These are phyloP conservation scores for Allium sativum DNA, from an alignment of 106 monocot genomes.

Conservation along the genomic window DNA sequence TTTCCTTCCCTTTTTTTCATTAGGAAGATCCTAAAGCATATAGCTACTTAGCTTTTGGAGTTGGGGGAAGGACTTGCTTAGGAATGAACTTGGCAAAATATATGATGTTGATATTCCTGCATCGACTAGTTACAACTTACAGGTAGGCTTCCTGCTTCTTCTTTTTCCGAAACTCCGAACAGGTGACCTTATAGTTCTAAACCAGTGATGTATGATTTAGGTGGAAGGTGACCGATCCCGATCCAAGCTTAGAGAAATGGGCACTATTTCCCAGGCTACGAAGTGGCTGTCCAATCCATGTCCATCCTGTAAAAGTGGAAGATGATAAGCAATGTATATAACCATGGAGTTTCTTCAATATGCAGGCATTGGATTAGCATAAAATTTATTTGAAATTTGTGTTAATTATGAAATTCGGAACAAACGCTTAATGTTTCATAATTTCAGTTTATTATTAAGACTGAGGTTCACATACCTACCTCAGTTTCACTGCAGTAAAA, in stretches of 20 bases:
- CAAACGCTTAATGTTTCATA: no score
- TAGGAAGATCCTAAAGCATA: conserved; percentile 41
- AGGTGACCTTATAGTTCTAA: no score
- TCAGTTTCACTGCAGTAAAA: no score
- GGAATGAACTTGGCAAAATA: conserved; percentile 81
- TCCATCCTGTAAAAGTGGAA: conserved; percentile 10
- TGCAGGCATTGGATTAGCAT: no score
- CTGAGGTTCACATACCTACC: no score
- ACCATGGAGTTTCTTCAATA: no score
- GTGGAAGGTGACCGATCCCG: conserved; percentile 53
- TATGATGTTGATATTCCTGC: conserved; percentile 79
- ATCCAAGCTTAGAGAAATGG: conserved; percentile 49
- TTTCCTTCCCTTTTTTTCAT: neutral
- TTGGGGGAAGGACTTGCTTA: conserved; percentile 63
- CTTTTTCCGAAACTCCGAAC: no score
- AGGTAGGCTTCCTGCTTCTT: conserved; percentile 19
- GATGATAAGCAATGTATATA: no score
- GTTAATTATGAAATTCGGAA: no score
- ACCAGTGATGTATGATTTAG: conserved; percentile 23
- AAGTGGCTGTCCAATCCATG: conserved; percentile 56
- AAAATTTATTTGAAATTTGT: no score
- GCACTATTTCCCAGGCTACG: conserved; percentile 67
- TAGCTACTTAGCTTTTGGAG: conserved; percentile 64
- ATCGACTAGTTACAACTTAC: conserved; percentile 53
- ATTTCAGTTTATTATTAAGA: no score